A percentile compares a stretch with the other conserved stretches of the same genome.
Conservation (phyloP, 768 basidiomycete species). For the Ephemerocybe angulata region DNA sequence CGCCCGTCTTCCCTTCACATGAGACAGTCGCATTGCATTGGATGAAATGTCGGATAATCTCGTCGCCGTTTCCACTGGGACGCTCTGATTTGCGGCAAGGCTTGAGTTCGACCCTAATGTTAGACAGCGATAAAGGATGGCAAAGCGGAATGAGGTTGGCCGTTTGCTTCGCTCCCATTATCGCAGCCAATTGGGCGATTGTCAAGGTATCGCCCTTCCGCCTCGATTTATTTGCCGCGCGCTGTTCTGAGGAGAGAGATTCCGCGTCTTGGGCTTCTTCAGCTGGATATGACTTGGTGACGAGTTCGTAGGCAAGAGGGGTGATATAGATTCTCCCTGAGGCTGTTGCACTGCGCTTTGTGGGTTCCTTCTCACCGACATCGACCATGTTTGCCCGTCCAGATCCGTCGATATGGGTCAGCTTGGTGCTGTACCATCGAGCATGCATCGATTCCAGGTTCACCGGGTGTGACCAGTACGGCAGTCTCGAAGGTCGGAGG, state of each 20-base stretch:
- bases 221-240: conserved; percentile 46
- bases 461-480: no score
- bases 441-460: no score
- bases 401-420: conserved; percentile 71
- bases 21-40: conserved; percentile 65
- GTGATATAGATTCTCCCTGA: conserved; percentile 70
- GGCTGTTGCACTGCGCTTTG: conserved; percentile 71
- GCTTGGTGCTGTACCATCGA: conserved; percentile 14
- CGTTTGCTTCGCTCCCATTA: conserved; percentile 86
- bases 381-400: conserved; percentile 86
- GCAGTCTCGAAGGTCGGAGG: neutral
- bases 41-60: conserved; percentile 42
- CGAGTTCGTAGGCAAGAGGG: conserved; percentile 57
- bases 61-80: neutral
- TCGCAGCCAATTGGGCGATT: conserved; percentile 79
- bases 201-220: conserved; percentile 70
- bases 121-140: conserved; percentile 74
- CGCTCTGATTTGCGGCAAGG: conserved; percentile 9
- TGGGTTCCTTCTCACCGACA: conserved; percentile 58
- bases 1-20: conserved; percentile 79
- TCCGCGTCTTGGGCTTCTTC: conserved; percentile 9
- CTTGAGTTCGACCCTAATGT: conserved; percentile 62
- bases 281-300: conserved; percentile 41
- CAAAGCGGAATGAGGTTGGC: conserved; percentile 83
- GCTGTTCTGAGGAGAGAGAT: conserved; percentile 14